These are phyloP conservation scores for Hypoxylon fuscum DNA, from an alignment of 495 filamentous ascomycete species.

Conservation along the genomic window DNA sequence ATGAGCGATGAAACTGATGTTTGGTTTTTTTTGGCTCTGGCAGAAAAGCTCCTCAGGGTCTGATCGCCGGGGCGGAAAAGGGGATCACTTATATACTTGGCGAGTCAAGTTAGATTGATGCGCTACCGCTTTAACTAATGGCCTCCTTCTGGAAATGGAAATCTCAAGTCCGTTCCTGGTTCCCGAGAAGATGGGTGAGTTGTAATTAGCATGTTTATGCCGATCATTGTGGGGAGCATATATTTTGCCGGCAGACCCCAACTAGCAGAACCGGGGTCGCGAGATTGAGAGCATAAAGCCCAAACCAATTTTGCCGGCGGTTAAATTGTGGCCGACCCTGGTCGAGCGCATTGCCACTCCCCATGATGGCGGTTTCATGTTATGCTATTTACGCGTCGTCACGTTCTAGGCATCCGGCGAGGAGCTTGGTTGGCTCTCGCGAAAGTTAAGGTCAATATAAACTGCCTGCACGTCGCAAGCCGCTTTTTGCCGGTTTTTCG, in stretches of 20 bases:
- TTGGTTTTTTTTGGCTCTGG: constrained; percentile 4
- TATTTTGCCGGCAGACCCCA: constrained; percentile 33
- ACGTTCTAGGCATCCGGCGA: constrained; percentile 12
- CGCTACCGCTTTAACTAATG: constrained; percentile 19
- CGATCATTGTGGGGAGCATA: constrained; percentile 35
- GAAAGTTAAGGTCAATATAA: constrained; percentile 33
- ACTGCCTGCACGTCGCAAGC: constrained; percentile 7
- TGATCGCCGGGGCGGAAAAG: constrained; percentile 28
- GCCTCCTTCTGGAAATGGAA: constrained; percentile 28
- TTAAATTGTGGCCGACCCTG: constrained; percentile 28
- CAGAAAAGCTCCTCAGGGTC: constrained; percentile 12
- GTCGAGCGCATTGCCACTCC: constrained; percentile 13
- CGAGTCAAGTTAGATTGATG: neutral
- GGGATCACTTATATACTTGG: constrained; percentile 29
- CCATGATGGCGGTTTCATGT: constrained; percentile 28
- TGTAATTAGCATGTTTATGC: constrained; percentile 23
- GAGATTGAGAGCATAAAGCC: constrained; percentile 28
- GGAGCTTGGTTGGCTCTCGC: constrained; percentile 22
- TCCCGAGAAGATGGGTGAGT: constrained; percentile 31
- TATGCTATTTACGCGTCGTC: constrained; percentile 25
- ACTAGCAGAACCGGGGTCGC: constrained; percentile 23
- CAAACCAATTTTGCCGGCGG: constrained; percentile 36
- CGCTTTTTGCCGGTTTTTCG: constrained; percentile 33
- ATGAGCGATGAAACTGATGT: constrained; percentile 5
- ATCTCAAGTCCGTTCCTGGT: constrained; percentile 33